Evolutionary conservation across 805 yeast species (phyloP), one percentile per base, ranked within the genome.

Genomic region (Clavispora carvajalis): DNA sequence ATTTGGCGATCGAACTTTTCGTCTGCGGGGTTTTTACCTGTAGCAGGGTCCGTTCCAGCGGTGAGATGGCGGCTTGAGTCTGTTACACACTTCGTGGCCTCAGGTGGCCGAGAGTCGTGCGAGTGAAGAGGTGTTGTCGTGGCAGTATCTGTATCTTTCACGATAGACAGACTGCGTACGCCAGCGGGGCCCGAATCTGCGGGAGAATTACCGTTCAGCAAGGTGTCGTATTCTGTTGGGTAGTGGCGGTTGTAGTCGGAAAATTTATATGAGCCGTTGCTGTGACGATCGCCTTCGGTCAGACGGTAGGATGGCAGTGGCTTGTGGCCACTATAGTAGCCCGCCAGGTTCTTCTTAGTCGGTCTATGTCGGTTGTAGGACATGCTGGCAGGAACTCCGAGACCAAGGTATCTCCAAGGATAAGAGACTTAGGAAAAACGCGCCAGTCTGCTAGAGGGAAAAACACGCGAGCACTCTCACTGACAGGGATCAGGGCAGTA

Each of bases 21-120:
- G 40, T 68, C 73, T 35, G 43, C 45, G 4, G 55, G 51, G 43
- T 69, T 68, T 8, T 44, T 46, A 2, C 73, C 71, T 2, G 67
- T 57, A 9, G 10, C 39, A 16, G 57, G 55, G 41, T 65, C 57
- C 2, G 71, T 64, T 5, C 71, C 73, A n/a, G 30, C 4, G 23
- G 23, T n/a, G n/a, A 7, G n/a, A 8, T 30, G 33, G n/a, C 21
- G 22, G 13, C 17, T 9, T 3, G 3, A 5, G 3, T 26, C 29
- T 7, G 8, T 5, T 10, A 9, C 29, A 10, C 8, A 5, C 17
- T 26, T 26, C 7, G 29, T 7, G 2, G 10, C 29, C 7, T 26
- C 29, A 3, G 17, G 5, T 5, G 7, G 9, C 8, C 29, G 29
- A 13, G 29, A 13, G 4, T 26, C 16, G 21, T 17, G 23, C 23